Evolutionary conservation across 192 early-diverging fungal species (phyloP).

Genomic region (Gaertneriomyces sp.): DNA sequence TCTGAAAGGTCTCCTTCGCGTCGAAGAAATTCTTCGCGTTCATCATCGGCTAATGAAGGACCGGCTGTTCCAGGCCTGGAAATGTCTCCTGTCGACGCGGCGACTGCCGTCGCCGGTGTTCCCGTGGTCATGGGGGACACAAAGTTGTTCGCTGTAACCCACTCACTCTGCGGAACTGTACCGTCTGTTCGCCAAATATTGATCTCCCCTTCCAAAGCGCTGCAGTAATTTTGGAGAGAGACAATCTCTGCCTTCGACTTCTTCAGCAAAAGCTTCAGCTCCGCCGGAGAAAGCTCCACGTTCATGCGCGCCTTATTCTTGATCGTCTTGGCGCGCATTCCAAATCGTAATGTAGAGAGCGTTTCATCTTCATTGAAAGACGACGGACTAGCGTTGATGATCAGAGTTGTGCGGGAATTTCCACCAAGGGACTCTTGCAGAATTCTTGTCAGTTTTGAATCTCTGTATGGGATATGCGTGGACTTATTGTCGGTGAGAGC

Average conservation of each 20-base stretch:
- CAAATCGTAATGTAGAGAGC: conserved; percentile 88
- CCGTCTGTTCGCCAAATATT: conserved; percentile 73
- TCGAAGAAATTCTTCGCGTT: conserved; percentile 89
- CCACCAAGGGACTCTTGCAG: conserved; percentile 99
- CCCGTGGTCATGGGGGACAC: background rate
- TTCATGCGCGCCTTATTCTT: conserved; percentile 99
- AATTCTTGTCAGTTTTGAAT: conserved; percentile 98
- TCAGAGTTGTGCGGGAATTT: conserved; percentile 97
- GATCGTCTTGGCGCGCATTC: conserved; percentile 97
- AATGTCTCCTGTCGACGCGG: conserved; percentile 31
- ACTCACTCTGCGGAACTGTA: conserved; percentile 36
- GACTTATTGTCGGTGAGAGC: conserved; percentile 98
- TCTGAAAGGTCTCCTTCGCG: conserved; percentile 96
- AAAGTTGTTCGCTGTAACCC: conserved; percentile 30
- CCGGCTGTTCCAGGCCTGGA: conserved; percentile 75
- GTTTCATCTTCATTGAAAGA: conserved; percentile 98
- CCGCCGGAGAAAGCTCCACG: conserved; percentile 87
- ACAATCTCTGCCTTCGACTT: conserved; percentile 78
- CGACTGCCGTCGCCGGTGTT: conserved; percentile 30
- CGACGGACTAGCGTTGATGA: conserved; percentile 97
- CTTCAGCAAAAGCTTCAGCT: conserved; percentile 93
- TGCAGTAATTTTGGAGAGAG: conserved; percentile 78
- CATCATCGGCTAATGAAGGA: conserved; percentile 75
- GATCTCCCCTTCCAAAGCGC: conserved; percentile 84
- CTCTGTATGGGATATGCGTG: conserved; percentile 96